phyloP scores from a whole-genome alignment of 1,139 yeast genomes.

The Geotrichum europaeum region DNA sequence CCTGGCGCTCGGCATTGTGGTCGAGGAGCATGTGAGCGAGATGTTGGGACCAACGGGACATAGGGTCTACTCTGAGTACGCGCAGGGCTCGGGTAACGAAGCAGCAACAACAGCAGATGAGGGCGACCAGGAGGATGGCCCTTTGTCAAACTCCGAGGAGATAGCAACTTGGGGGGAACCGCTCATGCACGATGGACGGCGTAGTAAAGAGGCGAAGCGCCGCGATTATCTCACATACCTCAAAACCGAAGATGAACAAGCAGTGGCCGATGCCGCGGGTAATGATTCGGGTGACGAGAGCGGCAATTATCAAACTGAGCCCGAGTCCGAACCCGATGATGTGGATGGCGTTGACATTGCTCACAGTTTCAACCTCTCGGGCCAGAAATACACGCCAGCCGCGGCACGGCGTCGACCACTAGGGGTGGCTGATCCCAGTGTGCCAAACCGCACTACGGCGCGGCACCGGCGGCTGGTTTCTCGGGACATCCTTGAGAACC shows the following conservation, averaged over 20 bases:
- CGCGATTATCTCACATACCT: background rate
- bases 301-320: background rate
- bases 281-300: background rate
- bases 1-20: constrained; percentile 32
- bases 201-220: background rate
- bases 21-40: constrained; percentile 32
- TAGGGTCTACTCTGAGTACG: constrained; percentile 17
- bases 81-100: background rate
- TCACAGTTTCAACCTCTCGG: background rate
- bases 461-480: background rate
- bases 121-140: background rate
- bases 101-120: background rate
- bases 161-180: background rate
- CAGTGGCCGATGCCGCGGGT: background rate
- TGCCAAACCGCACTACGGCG: background rate
- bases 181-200: background rate
- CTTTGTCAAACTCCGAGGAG: background rate
- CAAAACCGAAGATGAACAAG: background rate
- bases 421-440: background rate
- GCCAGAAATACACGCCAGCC: background rate
- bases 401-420: background rate
- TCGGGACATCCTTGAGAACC: background rate
- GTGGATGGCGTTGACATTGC: background rate
- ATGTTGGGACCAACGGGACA: constrained; percentile 30
- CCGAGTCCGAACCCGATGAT: constrained; percentile 2